Evolutionary conservation across 78 protist species (phyloP).

Genomic region (Creolimax fragrantissima): DNA sequence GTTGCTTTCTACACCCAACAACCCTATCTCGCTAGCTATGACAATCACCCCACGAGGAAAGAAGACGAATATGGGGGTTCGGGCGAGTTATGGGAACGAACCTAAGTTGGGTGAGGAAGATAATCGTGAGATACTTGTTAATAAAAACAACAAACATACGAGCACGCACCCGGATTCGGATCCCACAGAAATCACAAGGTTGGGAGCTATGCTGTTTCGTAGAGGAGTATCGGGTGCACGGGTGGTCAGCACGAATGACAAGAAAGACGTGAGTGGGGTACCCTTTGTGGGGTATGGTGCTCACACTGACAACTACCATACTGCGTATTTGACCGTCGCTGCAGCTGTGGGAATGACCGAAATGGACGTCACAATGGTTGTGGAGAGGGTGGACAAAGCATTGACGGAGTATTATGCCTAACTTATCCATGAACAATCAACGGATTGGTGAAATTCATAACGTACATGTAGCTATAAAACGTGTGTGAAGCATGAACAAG

Average conservation of each 20-base stretch:
- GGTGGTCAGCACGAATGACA: conserved; percentile 9
- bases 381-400: conserved; percentile 41
- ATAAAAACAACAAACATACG: not conserved
- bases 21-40: conserved; percentile 61
- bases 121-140: not conserved
- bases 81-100: not conserved
- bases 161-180: not conserved
- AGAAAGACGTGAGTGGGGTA: conserved; percentile 25
- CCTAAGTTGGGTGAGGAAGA: not conserved
- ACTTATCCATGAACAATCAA: too few species aligned
- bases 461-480: too few species aligned
- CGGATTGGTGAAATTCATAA: too few species aligned
- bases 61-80: too few species aligned
- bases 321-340: conserved; percentile 67
- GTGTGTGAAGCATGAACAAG: too few species aligned
- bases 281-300: conserved; percentile 60
- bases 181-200: not conserved
- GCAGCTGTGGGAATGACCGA: conserved; percentile 73
- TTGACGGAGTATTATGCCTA: not conserved
- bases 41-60: not conserved
- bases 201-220: conserved; percentile 70
- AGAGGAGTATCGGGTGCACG: conserved; percentile 81
- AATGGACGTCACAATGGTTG: conserved; percentile 48
- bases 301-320: conserved; percentile 51
- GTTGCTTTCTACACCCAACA: conserved; percentile 49